A percentile compares a stretch with the other conserved stretches of the same genome.
Evolutionary conservation across 2,329 filamentous ascomycete species (phyloP).

Genomic region (Aspergillus sp.): DNA sequence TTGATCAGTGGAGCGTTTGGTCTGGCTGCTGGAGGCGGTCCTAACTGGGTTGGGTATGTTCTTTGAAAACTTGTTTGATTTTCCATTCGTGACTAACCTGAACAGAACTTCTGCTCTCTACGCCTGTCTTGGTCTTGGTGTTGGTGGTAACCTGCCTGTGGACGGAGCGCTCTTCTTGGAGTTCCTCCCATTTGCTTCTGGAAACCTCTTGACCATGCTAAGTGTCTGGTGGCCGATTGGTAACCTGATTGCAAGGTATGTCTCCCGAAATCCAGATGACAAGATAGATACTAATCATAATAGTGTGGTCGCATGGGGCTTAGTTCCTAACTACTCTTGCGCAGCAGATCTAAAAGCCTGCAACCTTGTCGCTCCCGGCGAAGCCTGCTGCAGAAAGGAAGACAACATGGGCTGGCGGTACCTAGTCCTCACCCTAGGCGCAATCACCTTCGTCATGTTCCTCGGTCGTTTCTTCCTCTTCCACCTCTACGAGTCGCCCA

Average conservation of each 20-base stretch:
- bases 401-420: slow-evolving; percentile 69
- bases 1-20: slow-evolving; percentile 70
- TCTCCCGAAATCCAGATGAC: background rate
- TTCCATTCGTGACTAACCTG: background rate
- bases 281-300: background rate
- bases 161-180: slow-evolving; percentile 79
- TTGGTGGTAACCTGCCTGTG: slow-evolving; percentile 70
- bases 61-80: slow-evolving; percentile 6
- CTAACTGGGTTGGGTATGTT: slow-evolving; percentile 55
- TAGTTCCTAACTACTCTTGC: slow-evolving; percentile 61
- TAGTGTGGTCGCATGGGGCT: slow-evolving; percentile 61
- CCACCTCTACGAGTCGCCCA: slow-evolving; percentile 76
- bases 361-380: slow-evolving; percentile 16
- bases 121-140: slow-evolving; percentile 58
- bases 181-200: slow-evolving; percentile 69
- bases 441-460: slow-evolving; percentile 71
- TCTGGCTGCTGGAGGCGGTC: slow-evolving; percentile 59
- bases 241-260: slow-evolving; percentile 57
- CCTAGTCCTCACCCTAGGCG: slow-evolving; percentile 63
- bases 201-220: slow-evolving; percentile 68
- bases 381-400: slow-evolving; percentile 40
- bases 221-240: slow-evolving; percentile 84
- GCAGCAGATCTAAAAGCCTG: slow-evolving; percentile 25
- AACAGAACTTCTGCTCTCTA: slow-evolving; percentile 52
- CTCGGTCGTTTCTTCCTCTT: slow-evolving; percentile 71